phyloP scores from a whole-genome alignment of 495 filamentous ascomycete genomes.

The Darksidea phi region DNA sequence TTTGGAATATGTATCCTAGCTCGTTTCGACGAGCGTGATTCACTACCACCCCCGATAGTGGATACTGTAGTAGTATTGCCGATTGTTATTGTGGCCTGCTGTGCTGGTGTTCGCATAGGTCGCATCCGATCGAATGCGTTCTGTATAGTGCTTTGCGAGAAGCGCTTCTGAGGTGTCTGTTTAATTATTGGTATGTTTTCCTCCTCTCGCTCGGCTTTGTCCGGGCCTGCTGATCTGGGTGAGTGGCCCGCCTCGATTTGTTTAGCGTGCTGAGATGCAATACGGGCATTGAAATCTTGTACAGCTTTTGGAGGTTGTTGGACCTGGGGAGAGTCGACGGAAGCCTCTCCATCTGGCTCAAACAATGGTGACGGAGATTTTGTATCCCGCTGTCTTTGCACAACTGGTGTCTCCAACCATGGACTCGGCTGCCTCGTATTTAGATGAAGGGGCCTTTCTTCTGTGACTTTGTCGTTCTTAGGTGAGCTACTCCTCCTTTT shows the following conservation, averaged over 20 bases:
- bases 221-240: background rate
- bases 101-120: conserved; percentile 61
- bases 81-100: conserved; percentile 85
- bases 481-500: conserved; percentile 4
- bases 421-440: background rate
- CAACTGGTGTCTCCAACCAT: background rate
- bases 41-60: conserved; percentile 51
- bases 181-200: conserved; percentile 26
- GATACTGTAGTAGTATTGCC: conserved; percentile 72
- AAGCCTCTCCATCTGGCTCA: background rate
- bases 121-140: conserved; percentile 69
- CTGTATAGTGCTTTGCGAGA: conserved; percentile 54
- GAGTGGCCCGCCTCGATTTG: conserved; percentile 4
- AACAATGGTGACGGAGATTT: background rate
- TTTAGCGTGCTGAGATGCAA: conserved; percentile 35
- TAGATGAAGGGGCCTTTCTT: background rate
- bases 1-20: conserved; percentile 40
- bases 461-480: background rate
- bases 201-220: conserved; percentile 2
- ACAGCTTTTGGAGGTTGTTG: conserved; percentile 27
- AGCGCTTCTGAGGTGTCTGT: conserved; percentile 30
- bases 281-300: conserved; percentile 46
- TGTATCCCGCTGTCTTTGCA: background rate
- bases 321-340: background rate
- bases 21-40: conserved; percentile 43